Conservation (phyloP, 2,329 filamentous ascomycete genomes). For the Emergomyces pasteurianus region DNA sequence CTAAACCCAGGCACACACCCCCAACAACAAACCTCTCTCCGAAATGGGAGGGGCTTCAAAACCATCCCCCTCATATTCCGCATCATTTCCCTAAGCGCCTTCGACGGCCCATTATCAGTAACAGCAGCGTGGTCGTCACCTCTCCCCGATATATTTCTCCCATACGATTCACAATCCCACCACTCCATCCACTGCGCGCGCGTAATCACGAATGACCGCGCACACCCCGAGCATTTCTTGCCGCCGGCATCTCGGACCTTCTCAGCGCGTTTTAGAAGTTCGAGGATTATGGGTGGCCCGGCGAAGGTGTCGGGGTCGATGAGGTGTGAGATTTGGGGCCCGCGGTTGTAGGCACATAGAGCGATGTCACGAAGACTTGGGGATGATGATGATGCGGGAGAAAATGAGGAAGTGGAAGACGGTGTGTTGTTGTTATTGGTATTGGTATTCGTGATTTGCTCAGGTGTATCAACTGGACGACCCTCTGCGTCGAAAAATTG, state of each 20-base stretch:
- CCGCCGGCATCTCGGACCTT: constrained; percentile 27
- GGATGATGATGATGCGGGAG: constrained; percentile 11
- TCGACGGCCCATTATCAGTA: constrained; percentile 23
- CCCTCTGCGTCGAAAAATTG: constrained; percentile 24
- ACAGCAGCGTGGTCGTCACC: not conserved
- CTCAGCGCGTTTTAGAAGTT: constrained; percentile 24
- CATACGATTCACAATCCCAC: constrained; percentile 24
- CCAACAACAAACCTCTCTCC: constrained; percentile 30
- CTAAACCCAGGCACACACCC: constrained; percentile 15
- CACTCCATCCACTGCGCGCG: constrained; percentile 33
- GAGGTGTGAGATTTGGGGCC: constrained; percentile 16
- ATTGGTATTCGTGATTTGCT: constrained; percentile 5
- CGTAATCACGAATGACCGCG: constrained; percentile 29
- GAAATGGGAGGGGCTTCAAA: constrained; percentile 29
- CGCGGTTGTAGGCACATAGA: constrained; percentile 26
- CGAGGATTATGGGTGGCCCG: constrained; percentile 23
- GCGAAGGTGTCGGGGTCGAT: constrained; percentile 19
- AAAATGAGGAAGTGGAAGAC: not conserved
- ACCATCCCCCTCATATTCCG: constrained; percentile 18
- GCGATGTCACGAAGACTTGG: constrained; percentile 34
- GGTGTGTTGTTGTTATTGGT: not conserved
- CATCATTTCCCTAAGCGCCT: constrained; percentile 18
- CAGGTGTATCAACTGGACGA: constrained; percentile 6
- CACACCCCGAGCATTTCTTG: constrained; percentile 30
- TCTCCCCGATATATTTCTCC: constrained; percentile 21